A percentile compares a stretch with the other conserved stretches of the same genome.
Evolutionary conservation across 2,329 filamentous ascomycete species (phyloP).

Genomic region (Colletotrichum eremochloae): DNA sequence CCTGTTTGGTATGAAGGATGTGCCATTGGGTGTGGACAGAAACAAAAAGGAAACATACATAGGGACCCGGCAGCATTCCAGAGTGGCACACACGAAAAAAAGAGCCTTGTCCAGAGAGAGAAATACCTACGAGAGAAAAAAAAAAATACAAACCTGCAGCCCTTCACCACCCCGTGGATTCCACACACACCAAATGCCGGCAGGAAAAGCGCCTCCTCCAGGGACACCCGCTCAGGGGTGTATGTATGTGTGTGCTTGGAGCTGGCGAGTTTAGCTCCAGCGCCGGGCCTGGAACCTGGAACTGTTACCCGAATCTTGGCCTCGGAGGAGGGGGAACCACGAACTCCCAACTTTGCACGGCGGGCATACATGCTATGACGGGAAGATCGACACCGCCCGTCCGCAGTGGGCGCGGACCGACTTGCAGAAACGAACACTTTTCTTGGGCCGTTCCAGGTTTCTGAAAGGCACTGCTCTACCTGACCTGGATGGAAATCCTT

Average conservation of each 20-base stretch:
- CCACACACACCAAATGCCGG: slow-evolving; percentile 32
- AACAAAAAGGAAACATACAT: not conserved
- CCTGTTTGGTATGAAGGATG: slow-evolving; percentile 8
- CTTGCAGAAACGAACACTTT: not conserved
- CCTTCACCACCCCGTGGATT: slow-evolving; percentile 15
- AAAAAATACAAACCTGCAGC: not conserved
- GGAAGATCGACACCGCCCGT: slow-evolving; percentile 18
- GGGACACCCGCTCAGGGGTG: slow-evolving; percentile 27
- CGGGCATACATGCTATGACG: slow-evolving; percentile 12
- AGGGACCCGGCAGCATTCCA: not conserved
- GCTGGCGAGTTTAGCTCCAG: not conserved
- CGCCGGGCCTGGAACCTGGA: slow-evolving; percentile 21
- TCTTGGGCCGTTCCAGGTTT: slow-evolving; percentile 26
- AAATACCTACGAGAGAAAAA: too few species aligned
- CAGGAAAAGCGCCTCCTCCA: slow-evolving; percentile 27
- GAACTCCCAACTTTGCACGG: slow-evolving; percentile 13
- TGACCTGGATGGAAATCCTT: not conserved
- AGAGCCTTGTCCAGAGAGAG: not conserved
- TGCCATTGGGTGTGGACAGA: slow-evolving; percentile 2
- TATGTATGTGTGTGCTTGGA: not conserved
- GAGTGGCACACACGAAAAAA: not conserved
- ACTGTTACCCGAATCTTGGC: slow-evolving; percentile 18
- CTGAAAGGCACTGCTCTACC: not conserved
- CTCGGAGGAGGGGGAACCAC: not conserved
- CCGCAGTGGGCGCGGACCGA: slow-evolving; percentile 12